Conservation (phyloP, 148 eudicot genomes). For the Talinum fruticosum region DNA sequence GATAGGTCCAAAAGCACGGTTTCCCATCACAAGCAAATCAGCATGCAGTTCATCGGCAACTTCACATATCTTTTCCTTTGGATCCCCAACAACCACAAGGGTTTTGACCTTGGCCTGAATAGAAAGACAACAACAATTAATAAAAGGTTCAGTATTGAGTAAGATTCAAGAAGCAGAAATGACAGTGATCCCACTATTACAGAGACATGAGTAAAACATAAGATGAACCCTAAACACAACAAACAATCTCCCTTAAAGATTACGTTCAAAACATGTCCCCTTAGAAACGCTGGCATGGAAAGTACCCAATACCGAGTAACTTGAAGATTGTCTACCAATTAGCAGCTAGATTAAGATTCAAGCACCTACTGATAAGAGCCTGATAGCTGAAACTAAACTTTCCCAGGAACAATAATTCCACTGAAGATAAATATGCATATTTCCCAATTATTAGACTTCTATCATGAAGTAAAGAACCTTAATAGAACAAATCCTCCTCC, state of each 20-base stretch:
- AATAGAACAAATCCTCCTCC: background rate
- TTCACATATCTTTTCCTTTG: conserved; percentile 67
- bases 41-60: conserved; percentile 52
- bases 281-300: background rate
- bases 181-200: background rate
- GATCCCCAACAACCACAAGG: conserved; percentile 50
- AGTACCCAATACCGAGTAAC: background rate
- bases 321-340: background rate
- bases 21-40: conserved; percentile 69
- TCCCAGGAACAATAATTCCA: background rate
- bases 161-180: background rate
- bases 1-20: conserved; percentile 59
- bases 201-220: background rate
- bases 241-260: background rate
- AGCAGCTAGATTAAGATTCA: background rate
- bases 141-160: background rate
- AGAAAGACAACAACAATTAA: conserved; percentile 3
- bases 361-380: background rate
- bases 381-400: conserved; percentile 10
- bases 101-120: conserved; percentile 45
- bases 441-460: background rate
- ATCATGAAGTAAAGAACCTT: background rate
- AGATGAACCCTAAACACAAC: background rate
- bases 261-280: background rate
- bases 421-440: background rate